A percentile compares a stretch with the other conserved stretches of the same genome.
These are phyloP conservation scores for Mycena maculata DNA, from an alignment of 768 basidiomycete genomes.

Conservation along the genomic window DNA sequence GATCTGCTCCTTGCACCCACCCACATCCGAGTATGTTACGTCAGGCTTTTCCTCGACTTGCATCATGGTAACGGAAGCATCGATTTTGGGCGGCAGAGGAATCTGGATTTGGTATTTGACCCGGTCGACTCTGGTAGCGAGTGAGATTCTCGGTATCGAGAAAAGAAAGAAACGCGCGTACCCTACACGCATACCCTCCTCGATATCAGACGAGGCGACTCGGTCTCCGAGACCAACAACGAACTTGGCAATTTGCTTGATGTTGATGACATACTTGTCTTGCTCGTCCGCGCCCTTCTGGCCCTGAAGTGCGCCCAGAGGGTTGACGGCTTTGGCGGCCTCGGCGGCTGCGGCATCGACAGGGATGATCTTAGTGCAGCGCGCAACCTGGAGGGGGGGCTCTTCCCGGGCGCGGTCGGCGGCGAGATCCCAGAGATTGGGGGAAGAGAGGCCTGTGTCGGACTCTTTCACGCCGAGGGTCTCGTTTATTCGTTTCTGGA, in stretches of 20 bases:
- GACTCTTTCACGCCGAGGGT: slow-evolving; percentile 99
- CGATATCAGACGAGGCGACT: slow-evolving; percentile 97
- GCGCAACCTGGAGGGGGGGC: slow-evolving; percentile 95
- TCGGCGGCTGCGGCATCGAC: slow-evolving; percentile 81
- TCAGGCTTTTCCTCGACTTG: slow-evolving; percentile 99
- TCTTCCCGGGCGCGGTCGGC: slow-evolving; percentile 93
- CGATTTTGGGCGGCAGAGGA: slow-evolving; percentile 97
- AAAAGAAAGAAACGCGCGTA: slow-evolving; percentile 45
- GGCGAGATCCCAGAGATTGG: slow-evolving; percentile 96
- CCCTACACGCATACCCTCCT: slow-evolving; percentile 99
- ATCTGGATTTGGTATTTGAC: slow-evolving; percentile 99
- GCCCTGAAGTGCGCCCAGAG: slow-evolving; percentile 80
- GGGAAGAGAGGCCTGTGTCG: slow-evolving; percentile 96
- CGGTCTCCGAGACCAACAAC: slow-evolving; percentile 97
- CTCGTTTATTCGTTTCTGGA: slow-evolving; percentile 98
- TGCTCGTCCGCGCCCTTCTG: slow-evolving; percentile 98
- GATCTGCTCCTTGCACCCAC: slow-evolving; percentile 99
- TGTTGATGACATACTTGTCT: slow-evolving; percentile 99
- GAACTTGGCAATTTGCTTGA: slow-evolving; percentile 99
- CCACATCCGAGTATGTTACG: slow-evolving; percentile 97
- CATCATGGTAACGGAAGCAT: slow-evolving; percentile 99
- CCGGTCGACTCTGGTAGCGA: slow-evolving; percentile 80
- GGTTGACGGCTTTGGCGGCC: slow-evolving; percentile 82
- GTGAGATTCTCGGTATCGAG: not conserved
- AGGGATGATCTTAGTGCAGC: slow-evolving; percentile 98